A percentile compares a stretch with the other conserved stretches of the same genome.
Evolutionary conservation across 2,329 filamentous ascomycete species (phyloP).

Genomic region (Kalmusia sp.): DNA sequence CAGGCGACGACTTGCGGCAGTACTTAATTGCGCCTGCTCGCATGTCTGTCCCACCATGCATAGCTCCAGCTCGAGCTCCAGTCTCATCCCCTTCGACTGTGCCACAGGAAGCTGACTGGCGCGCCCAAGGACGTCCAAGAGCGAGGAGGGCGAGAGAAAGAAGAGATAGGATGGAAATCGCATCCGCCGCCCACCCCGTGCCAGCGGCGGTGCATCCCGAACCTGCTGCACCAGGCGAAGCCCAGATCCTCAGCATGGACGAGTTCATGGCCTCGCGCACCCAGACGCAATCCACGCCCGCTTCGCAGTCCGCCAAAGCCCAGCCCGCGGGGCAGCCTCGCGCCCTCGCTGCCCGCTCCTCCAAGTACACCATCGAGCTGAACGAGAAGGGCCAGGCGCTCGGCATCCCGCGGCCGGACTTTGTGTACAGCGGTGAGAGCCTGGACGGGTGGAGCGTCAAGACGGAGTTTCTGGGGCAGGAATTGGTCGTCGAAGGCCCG

Average conservation of each 20-base stretch:
- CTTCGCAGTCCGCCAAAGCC: neutral
- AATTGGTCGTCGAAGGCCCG: slow-evolving; percentile 20
- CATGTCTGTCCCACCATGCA: neutral
- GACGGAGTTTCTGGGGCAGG: slow-evolving; percentile 30
- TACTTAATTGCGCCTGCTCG: slow-evolving; percentile 24
- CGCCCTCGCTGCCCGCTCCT: slow-evolving; percentile 24
- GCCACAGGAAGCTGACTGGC: neutral
- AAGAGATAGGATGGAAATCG: slow-evolving; percentile 1
- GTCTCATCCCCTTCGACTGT: neutral
- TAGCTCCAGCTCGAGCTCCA: neutral
- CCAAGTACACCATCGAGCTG: slow-evolving; percentile 27
- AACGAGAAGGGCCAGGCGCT: slow-evolving; percentile 35
- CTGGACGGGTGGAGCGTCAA: slow-evolving; percentile 27
- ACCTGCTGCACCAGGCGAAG: slow-evolving; percentile 2
- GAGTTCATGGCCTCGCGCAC: slow-evolving; percentile 8
- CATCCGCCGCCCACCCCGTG: neutral
- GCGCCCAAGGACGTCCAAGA: neutral
- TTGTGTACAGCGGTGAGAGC: slow-evolving; percentile 21
- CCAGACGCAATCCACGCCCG: no score
- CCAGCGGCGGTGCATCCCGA: neutral
- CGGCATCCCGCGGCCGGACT: slow-evolving; percentile 28
- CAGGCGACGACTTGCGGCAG: slow-evolving; percentile 27
- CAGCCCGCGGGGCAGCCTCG: slow-evolving; percentile 18
- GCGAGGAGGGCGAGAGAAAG: neutral
- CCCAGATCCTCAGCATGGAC: slow-evolving; percentile 13